Base-by-base conservation (phyloP, 306 rosid species). In the Geum urbanum region DNA sequence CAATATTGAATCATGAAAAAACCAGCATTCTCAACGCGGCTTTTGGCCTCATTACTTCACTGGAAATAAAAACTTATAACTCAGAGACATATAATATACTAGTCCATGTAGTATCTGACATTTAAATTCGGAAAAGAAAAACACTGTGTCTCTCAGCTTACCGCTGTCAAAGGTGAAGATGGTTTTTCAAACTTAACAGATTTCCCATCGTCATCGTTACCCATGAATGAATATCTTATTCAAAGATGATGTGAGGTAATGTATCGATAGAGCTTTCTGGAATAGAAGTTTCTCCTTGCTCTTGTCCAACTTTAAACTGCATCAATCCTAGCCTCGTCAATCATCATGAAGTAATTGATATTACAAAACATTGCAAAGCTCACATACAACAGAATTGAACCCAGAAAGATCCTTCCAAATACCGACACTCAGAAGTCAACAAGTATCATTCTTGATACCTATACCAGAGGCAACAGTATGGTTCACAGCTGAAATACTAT, bases 161-260 rank as follows among this genome's bases (percentile, higher is more conserved):
- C 97, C 64, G 73, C 77, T 55, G 86, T 62, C 47, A 73, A 75
- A 2, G 96, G 95, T 81, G 95, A 85, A 66, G 95, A 80, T 60
- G 88, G 74, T 64, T 82, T 89, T 76, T 89, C 95, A 53, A 72
- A 71, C 77, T 95, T 89, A 18, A 72, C 12, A 63, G 89, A 68
- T 77, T 84, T 91, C 61, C 74, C 86, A 40, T 95, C 95, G 81
- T 89, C 95, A 48, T 84, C 87, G 62, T 82, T 87, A 70, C 89
- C 97, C 99, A 95, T 95, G 46, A 61, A 24, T 63, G 55, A 74
- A 78, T 73, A 53, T 57, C 44, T 64, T 32, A 32, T 32, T 32
- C 37, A 32, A 32, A 1, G 37, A 32, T 32, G 37, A 32, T 32
- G 37, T 2, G 37, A 32, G 37, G 70, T 53, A 59, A 72, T 63